Evolutionary conservation across 1,284 basidiomycete species (phyloP), one percentile per base, ranked within the genome.

Genomic region (Ganoderma lucidum): DNA sequence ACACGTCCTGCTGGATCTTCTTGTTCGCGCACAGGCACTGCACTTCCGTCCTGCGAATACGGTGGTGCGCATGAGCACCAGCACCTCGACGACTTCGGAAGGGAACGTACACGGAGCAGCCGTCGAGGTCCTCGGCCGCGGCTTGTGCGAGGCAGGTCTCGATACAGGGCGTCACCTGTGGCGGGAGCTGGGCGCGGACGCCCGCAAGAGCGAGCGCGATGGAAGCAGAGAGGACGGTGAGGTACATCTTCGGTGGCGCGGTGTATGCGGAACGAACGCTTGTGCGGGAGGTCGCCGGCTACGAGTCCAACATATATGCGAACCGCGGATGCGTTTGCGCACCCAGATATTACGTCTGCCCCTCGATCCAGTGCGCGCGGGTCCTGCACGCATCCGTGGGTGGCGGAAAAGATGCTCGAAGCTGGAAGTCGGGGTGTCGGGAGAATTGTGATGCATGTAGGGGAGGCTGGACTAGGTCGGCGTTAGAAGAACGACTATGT

Each of bases 1-100:
- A 6, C 19, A 28, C 41, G 41, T 61, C 59, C 39, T 61, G 59
- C 41, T 61, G 59, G 23, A 61, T 61, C 41, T 61, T 61, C 39
- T 39, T 61, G 59, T 61, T 61, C 10, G 59, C 59, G 41, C 59
- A 61, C 39, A 61, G 59, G 41, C 59, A 61, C 59, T 61, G 59
- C 10, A 41, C 23, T 14, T 61, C 59, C 23, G 59, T 44, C 19
- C 59, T 61, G 23, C 17, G 17, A 37, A 61, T 19, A 23, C 37
- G 10, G 19, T 23, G 23, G 23, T 23, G 23, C 23, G 58, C 1
- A 3, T 41, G 39, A 35, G 19, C 19, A 17, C 17, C 12, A 32
- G 30, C 10, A 44, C 15, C 15, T 1, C 42, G 42, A 23, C 23
- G 23, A 23, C 23, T 23, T 23, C 23, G 23, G 23, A 23, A 23